Percentiles rank a stretch among this genome's conserved stretches.
phyloP scores from a whole-genome alignment of 805 yeast species.

The Cyberlindnera veronae region DNA sequence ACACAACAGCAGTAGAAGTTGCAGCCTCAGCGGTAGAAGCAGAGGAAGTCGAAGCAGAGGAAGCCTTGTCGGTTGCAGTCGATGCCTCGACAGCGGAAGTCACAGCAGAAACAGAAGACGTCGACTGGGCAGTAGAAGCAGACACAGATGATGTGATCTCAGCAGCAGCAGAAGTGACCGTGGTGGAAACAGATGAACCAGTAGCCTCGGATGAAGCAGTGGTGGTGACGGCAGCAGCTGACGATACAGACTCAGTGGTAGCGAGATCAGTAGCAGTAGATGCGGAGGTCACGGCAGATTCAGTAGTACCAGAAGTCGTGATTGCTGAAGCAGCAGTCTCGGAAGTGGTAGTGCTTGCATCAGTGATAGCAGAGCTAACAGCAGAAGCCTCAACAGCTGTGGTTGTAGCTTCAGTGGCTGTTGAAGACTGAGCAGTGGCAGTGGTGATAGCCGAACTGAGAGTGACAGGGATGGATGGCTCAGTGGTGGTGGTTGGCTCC shows the following conservation, averaged over 20 bases:
- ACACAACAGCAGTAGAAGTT: not conserved
- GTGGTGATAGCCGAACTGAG: no score
- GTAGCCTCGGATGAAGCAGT: not conserved
- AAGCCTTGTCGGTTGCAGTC: not conserved
- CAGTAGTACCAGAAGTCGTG: no score
- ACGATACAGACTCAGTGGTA: no score
- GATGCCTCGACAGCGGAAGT: slow-evolving; percentile 1
- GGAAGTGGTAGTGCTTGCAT: no score
- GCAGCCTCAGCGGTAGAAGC: slow-evolving; percentile 1
- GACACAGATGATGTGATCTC: not conserved
- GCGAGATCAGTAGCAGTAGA: not conserved
- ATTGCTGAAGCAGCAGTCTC: no score
- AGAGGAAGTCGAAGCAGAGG: not conserved
- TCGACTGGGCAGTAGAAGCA: not conserved
- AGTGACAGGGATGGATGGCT: no score
- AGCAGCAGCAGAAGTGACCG: not conserved
- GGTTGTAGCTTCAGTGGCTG: no score
- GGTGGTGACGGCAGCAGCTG: not conserved
- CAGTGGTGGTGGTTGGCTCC: slow-evolving; percentile 5
- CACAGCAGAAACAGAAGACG: not conserved
- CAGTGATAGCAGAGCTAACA: no score
- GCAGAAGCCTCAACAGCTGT: no score
- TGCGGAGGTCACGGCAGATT: no score
- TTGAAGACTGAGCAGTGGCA: no score
- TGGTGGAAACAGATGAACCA: not conserved